Percentiles rank a stretch among this genome's conserved stretches.
Conservation (phyloP, 768 basidiomycete species). For the Dacryopinax primogenitus region DNA sequence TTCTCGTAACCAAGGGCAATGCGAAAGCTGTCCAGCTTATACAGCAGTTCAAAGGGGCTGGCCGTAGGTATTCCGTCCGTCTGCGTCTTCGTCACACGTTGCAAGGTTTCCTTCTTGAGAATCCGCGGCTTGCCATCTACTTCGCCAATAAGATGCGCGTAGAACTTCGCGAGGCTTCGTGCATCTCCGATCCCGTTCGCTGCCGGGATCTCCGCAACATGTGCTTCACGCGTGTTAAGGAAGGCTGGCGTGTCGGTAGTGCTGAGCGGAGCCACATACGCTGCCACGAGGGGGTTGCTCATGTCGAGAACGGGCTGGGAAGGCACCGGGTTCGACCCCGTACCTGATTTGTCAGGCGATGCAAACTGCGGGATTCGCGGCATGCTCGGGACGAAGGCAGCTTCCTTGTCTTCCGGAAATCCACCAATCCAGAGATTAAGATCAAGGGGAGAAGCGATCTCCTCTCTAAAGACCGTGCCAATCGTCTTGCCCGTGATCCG, state of each 20-base stretch:
- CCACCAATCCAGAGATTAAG: constrained; percentile 1
- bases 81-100: background rate
- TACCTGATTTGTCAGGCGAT: background rate
- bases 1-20: background rate
- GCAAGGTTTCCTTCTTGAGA: background rate
- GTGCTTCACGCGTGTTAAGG: background rate
- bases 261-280: background rate
- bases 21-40: background rate
- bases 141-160: background rate
- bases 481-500: background rate
- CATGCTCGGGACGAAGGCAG: background rate
- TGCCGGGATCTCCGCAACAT: background rate
- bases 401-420: background rate
- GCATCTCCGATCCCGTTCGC: background rate
- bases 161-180: background rate
- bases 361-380: background rate
- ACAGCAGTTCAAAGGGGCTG: background rate
- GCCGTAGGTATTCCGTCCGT: background rate
- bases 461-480: background rate
- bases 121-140: background rate
- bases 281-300: background rate
- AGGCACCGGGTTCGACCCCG: background rate
- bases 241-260: background rate
- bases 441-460: background rate
- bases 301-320: background rate